A percentile compares a stretch with the other conserved stretches of the same genome.
Conservation (phyloP, 495 filamentous ascomycete genomes). For the Massariosphaeria phaeospora region DNA sequence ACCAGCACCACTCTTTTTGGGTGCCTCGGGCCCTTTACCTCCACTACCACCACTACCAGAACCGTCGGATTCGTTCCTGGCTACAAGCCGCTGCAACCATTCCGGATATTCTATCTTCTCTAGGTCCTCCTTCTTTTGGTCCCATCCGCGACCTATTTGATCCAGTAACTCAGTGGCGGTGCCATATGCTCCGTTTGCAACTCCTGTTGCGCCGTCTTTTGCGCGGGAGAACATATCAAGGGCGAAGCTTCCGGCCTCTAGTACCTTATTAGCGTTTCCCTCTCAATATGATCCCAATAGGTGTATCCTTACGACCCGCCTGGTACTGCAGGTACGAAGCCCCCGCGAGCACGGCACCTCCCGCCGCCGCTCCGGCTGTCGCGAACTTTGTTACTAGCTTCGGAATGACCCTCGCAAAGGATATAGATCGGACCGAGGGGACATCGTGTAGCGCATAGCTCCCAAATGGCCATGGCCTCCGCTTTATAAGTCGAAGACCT, state of each 20-base stretch:
- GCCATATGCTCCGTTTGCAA: conserved; percentile 61
- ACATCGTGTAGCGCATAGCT: conserved; percentile 77
- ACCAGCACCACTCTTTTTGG: conserved; percentile 60
- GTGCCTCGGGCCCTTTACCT: conserved; percentile 48
- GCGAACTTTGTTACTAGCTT: conserved; percentile 83
- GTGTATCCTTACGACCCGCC: conserved; percentile 66
- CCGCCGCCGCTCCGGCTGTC: conserved; percentile 83
- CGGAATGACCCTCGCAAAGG: conserved; percentile 80
- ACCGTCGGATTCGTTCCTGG: conserved; percentile 46
- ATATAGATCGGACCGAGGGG: conserved; percentile 76
- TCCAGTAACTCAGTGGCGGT: conserved; percentile 67
- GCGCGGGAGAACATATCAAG: conserved; percentile 70
- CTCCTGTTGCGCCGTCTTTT: conserved; percentile 60
- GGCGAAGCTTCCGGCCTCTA: conserved; percentile 89
- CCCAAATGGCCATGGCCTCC: conserved; percentile 68
- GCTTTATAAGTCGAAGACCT: conserved; percentile 52
- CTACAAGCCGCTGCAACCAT: conserved; percentile 77
- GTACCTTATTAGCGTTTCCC: conserved; percentile 33
- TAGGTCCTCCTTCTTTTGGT: conserved; percentile 67
- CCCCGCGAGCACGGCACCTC: conserved; percentile 78
- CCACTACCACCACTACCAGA: conserved; percentile 38
- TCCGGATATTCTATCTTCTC: conserved; percentile 61
- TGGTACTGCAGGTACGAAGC: conserved; percentile 94
- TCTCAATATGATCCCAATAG: neutral
- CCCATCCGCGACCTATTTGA: conserved; percentile 75